Evolutionary conservation across 148 eudicot genomes (phyloP).

Genomic region (Dysphania ambrosioides): DNA sequence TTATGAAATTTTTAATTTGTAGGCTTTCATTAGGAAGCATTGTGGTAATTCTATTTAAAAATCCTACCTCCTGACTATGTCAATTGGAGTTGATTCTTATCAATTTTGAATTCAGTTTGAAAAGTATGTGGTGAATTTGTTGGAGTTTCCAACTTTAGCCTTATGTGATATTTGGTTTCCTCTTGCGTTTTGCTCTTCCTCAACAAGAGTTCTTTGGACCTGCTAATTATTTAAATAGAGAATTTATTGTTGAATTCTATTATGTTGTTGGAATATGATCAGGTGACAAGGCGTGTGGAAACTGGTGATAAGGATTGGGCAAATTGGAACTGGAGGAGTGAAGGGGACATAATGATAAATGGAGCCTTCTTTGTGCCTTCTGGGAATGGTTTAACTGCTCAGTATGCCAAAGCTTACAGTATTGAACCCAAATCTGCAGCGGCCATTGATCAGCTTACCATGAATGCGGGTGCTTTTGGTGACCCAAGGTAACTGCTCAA

Average conservation of each 20-base stretch:
- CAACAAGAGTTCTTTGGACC: not conserved
- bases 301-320: slow-evolving; percentile 50
- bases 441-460: slow-evolving; percentile 55
- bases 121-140: not conserved
- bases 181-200: not conserved
- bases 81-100: not conserved
- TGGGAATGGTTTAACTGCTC: slow-evolving; percentile 42
- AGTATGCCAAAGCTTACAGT: slow-evolving; percentile 71
- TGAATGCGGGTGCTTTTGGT: slow-evolving; percentile 65
- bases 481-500: slow-evolving; percentile 43
- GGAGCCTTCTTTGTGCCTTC: slow-evolving; percentile 70
- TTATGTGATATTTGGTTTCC: not conserved
- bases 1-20: not conserved
- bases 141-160: not conserved
- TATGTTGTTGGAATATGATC: not conserved
- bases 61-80: not conserved
- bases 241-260: not conserved
- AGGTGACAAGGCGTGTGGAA: slow-evolving; percentile 69
- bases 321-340: slow-evolving; percentile 63
- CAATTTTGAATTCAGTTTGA: not conserved
- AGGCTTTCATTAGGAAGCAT: not conserved
- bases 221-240: not conserved
- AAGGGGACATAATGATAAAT: slow-evolving; percentile 55
- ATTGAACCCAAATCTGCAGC: slow-evolving; percentile 53
- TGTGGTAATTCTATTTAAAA: not conserved